These are phyloP conservation scores for Neurospora sp. DNA, from an alignment of 495 filamentous ascomycete species.

Conservation along the genomic window DNA sequence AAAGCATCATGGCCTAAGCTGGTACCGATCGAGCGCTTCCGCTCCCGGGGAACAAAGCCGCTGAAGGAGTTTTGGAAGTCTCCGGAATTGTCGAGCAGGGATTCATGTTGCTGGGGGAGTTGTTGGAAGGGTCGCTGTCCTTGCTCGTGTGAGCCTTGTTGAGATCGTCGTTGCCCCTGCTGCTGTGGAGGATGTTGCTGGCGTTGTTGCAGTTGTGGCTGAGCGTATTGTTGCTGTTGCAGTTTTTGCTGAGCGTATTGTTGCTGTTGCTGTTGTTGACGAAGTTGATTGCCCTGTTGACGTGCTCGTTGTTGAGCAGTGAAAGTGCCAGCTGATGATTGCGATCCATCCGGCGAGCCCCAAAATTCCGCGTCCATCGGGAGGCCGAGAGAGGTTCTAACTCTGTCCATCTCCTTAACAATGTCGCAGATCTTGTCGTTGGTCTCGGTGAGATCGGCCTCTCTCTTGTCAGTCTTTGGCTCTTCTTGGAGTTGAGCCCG, in stretches of 20 bases:
- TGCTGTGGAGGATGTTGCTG: background rate
- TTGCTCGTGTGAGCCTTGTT: background rate
- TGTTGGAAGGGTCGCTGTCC: background rate
- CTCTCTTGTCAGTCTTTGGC: background rate
- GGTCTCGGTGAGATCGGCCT: background rate
- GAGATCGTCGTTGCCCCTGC: background rate
- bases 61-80: background rate
- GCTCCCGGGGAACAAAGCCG: background rate
- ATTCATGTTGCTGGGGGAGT: background rate
- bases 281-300: background rate
- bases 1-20: background rate
- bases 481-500: background rate
- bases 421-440: background rate
- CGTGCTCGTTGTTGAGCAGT: background rate
- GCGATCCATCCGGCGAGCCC: background rate
- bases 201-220: background rate
- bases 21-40: background rate
- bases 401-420: background rate
- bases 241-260: background rate
- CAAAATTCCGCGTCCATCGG: background rate
- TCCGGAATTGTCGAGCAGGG: background rate
- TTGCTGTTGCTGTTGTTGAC: background rate
- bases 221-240: background rate
- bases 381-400: background rate
- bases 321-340: background rate